Percentiles rank a stretch among this genome's conserved stretches.
phyloP scores from a whole-genome alignment of 2,329 filamentous ascomycete species.

The Phyllosticta citriasiana region DNA sequence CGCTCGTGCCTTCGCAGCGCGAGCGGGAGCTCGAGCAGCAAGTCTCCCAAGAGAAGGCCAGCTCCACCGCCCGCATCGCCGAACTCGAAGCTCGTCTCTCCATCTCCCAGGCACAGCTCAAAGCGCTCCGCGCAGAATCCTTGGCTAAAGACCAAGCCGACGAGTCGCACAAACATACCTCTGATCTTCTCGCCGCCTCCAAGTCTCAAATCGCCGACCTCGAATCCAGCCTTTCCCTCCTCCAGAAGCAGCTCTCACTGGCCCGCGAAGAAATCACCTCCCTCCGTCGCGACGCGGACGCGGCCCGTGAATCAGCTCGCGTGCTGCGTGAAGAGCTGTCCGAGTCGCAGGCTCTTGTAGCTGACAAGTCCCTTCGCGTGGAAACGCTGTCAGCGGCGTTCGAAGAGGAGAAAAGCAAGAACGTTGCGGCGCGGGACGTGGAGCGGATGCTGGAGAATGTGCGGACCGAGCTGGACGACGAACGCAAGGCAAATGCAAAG shows the following conservation, averaged over 20 bases:
- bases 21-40: background rate
- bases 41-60: background rate
- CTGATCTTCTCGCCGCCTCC: slow-evolving; percentile 1
- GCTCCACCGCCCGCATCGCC: slow-evolving; percentile 5
- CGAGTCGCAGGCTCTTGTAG: background rate
- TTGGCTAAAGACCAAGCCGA: background rate
- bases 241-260: slow-evolving; percentile 1
- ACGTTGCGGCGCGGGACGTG: background rate
- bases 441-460: background rate
- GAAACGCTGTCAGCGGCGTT: background rate
- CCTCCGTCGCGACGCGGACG: background rate
- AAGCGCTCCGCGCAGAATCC: background rate
- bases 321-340: slow-evolving; percentile 1
- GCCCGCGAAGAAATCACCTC: background rate
- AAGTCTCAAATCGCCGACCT: slow-evolving; percentile 2
- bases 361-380: background rate
- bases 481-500: background rate
- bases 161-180: background rate
- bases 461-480: background rate
- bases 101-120: slow-evolving; percentile 1
- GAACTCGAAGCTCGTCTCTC: slow-evolving; percentile 7
- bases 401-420: background rate
- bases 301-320: background rate
- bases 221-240: slow-evolving; percentile 1
- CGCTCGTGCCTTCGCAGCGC: background rate